Evolutionary conservation across 495 filamentous ascomycete genomes (phyloP).

Genomic region (Cercophora scortea): DNA sequence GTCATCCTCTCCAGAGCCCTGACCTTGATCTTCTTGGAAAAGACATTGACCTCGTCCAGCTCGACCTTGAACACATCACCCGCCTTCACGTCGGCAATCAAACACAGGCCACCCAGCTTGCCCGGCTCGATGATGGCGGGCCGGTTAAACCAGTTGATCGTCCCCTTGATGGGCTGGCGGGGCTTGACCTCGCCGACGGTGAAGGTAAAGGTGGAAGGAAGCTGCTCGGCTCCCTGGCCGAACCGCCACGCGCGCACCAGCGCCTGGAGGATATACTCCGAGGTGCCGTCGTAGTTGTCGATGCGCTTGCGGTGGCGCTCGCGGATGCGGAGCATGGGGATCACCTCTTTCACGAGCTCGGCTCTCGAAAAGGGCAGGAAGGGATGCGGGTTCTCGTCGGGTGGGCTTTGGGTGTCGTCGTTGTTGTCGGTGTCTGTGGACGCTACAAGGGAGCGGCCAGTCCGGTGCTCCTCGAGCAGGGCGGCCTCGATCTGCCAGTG

Average conservation of each 20-base stretch:
- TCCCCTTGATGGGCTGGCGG: slow-evolving; percentile 14
- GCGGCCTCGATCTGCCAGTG: slow-evolving; percentile 91
- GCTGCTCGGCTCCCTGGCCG: slow-evolving; percentile 33
- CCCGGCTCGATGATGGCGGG: slow-evolving; percentile 22
- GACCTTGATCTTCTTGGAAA: slow-evolving; percentile 40
- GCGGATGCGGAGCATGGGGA: slow-evolving; percentile 42
- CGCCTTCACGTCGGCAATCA: slow-evolving; percentile 24
- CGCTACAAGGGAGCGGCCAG: slow-evolving; percentile 39
- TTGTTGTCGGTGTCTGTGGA: slow-evolving; percentile 6
- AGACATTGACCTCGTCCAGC: slow-evolving; percentile 49
- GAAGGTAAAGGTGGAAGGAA: slow-evolving; percentile 59
- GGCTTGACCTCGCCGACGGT: slow-evolving; percentile 25
- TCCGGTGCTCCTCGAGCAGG: slow-evolving; percentile 57
- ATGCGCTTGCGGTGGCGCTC: slow-evolving; percentile 34
- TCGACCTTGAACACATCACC: slow-evolving; percentile 54
- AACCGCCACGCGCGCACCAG: slow-evolving; percentile 71
- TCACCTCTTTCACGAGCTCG: slow-evolving; percentile 43
- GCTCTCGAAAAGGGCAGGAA: slow-evolving; percentile 54
- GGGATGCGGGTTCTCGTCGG: no score
- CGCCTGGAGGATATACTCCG: slow-evolving; percentile 58
- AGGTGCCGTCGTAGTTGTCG: slow-evolving; percentile 22
- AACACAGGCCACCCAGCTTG: slow-evolving; percentile 19
- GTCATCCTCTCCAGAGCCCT: slow-evolving; percentile 32
- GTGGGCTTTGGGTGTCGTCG: background rate
- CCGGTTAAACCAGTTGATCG: slow-evolving; percentile 33